phyloP scores from a whole-genome alignment of 805 yeast species.

The Candida palmyrensis region DNA sequence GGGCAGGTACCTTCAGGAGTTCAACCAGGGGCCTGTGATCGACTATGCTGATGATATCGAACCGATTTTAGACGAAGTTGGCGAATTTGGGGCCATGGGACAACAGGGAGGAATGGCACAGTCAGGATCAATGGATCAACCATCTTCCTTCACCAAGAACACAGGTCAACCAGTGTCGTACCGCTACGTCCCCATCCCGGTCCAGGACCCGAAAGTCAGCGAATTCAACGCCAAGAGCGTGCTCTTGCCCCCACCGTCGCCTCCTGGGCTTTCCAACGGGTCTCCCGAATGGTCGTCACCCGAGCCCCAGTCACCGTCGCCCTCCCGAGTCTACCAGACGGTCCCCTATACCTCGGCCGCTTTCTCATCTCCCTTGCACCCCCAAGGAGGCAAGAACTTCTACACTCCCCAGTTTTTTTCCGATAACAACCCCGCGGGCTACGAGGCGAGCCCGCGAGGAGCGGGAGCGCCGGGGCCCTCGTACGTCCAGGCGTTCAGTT shows the following conservation, averaged over 20 bases:
- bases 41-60: constrained; percentile 32
- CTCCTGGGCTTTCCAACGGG: constrained; percentile 25
- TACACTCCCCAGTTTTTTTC: constrained; percentile 39
- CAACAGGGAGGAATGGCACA: no score
- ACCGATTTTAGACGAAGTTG: constrained; percentile 18
- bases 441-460: not conserved
- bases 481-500: not conserved
- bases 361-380: constrained; percentile 22
- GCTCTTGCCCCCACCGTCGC: constrained; percentile 35
- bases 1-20: constrained; percentile 38
- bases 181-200: constrained; percentile 3
- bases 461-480: not conserved
- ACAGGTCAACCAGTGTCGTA: constrained; percentile 6
- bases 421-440: constrained; percentile 15
- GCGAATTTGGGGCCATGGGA: not conserved
- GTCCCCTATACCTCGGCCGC: constrained; percentile 1
- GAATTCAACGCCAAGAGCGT: constrained; percentile 13
- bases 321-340: constrained; percentile 10
- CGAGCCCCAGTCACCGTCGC: constrained; percentile 32
- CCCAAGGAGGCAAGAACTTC: constrained; percentile 19
- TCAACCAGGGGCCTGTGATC: constrained; percentile 6
- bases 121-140: constrained; percentile 1
- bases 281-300: constrained; percentile 39
- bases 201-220: constrained; percentile 5
- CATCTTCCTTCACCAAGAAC: constrained; percentile 4